Evolutionary conservation across 2,329 filamentous ascomycete species (phyloP).

Genomic region (Aspergillus glaucus): DNA sequence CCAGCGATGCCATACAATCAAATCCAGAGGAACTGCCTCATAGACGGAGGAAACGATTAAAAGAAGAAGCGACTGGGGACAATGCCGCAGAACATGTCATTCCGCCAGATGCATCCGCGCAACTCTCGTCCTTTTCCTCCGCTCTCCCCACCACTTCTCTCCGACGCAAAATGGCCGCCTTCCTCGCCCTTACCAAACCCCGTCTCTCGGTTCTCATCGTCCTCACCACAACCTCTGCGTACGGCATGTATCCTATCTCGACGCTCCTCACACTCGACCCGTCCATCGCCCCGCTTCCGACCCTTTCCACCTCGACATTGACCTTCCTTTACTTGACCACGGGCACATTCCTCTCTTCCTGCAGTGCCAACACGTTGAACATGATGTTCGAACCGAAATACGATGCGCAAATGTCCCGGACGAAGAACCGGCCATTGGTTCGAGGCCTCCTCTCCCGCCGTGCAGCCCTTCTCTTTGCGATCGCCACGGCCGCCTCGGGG

Average conservation of each 20-base stretch:
- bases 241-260: conserved; percentile 88
- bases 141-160: conserved; percentile 51
- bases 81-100: conserved; percentile 29
- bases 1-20: conserved; percentile 14
- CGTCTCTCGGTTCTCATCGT: conserved; percentile 87
- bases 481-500: conserved; percentile 64
- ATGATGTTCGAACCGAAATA: conserved; percentile 93
- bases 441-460: conserved; percentile 67
- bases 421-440: conserved; percentile 81
- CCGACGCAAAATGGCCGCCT: conserved; percentile 66
- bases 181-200: conserved; percentile 90
- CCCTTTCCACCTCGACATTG: conserved; percentile 68
- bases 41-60: conserved; percentile 39
- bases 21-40: conserved; percentile 33
- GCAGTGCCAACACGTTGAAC: conserved; percentile 88
- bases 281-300: conserved; percentile 50
- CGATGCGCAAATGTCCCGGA: conserved; percentile 91
- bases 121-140: conserved; percentile 52
- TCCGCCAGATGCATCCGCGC: conserved; percentile 56
- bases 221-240: conserved; percentile 82
- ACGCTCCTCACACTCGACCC: conserved; percentile 79
- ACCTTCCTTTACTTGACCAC: conserved; percentile 88
- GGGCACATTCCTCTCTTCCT: conserved; percentile 82
- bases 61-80: conserved; percentile 21
- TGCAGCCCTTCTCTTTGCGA: conserved; percentile 70